phyloP scores from a whole-genome alignment of 345 rosid species.

The Reutealis trisperma region DNA sequence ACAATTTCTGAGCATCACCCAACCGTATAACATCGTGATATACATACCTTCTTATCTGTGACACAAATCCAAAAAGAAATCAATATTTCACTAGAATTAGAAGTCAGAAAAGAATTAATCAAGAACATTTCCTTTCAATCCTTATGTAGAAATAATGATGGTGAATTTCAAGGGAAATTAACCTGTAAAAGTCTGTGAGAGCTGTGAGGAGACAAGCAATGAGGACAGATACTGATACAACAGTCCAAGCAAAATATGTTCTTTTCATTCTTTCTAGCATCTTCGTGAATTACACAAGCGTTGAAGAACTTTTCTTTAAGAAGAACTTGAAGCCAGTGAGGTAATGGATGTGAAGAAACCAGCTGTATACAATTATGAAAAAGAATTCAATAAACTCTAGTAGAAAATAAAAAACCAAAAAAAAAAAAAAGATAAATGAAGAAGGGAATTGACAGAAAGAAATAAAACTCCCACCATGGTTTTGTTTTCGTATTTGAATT shows the following conservation, averaged over 20 bases:
- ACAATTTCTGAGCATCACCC: constrained; percentile 64
- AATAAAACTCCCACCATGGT: constrained; percentile 39
- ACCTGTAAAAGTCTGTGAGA: constrained; percentile 88
- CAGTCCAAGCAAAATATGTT: constrained; percentile 82
- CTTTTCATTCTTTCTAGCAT: constrained; percentile 73
- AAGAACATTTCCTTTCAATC: neutral
- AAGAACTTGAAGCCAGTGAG: constrained; percentile 63
- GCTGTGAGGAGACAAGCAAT: constrained; percentile 63
- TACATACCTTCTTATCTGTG: constrained; percentile 86
- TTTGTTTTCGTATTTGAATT: constrained; percentile 14
- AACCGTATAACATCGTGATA: constrained; percentile 76
- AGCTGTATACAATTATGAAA: constrained; percentile 17
- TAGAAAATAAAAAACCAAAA: neutral
- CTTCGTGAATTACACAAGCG: constrained; percentile 69
- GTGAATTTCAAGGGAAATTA: neutral
- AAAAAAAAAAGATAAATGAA: neutral
- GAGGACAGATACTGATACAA: constrained; percentile 74
- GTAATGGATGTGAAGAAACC: constrained; percentile 31
- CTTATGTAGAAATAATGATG: neutral
- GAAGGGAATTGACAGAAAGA: neutral
- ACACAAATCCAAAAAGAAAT: neutral
- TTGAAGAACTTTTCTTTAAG: constrained; percentile 76
- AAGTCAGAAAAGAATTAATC: no score
- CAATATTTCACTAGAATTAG: neutral
- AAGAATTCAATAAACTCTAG: constrained; percentile 3